Evolutionary conservation across 106 monocot genomes (phyloP).

Genomic region (Phalaenopsis aphrodite): DNA sequence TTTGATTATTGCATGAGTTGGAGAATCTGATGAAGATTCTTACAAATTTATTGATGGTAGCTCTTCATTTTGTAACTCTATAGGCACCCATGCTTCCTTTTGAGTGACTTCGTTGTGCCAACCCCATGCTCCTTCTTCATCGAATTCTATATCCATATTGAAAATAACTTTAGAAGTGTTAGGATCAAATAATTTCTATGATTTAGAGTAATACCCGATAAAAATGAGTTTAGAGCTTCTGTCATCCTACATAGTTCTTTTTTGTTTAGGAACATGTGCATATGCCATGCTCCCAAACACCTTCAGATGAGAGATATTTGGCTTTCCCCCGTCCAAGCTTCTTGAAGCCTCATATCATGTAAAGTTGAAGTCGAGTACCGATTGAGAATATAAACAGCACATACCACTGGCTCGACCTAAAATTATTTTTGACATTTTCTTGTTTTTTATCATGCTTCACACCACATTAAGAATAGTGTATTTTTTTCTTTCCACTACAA

Average conservation of each 20-base stretch:
- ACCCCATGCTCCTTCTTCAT: neutral
- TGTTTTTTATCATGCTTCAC: neutral
- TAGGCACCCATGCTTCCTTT: no score
- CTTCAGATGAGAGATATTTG: neutral
- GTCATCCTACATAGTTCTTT: slow-evolving; percentile 1
- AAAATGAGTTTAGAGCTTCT: neutral
- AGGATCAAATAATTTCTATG: neutral
- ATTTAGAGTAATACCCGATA: neutral
- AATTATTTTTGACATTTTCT: neutral
- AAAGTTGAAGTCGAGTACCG: neutral
- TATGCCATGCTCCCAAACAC: slow-evolving; percentile 7
- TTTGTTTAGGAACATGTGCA: slow-evolving; percentile 8
- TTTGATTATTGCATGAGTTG: no score
- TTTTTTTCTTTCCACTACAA: neutral
- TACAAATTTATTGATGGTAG: no score
- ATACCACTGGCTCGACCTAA: neutral
- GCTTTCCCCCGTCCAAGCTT: neutral
- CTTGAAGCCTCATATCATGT: neutral
- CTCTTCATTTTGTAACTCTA: no score
- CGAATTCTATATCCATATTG: neutral
- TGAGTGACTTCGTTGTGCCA: neutral
- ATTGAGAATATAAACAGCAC: neutral
- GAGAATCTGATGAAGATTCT: no score
- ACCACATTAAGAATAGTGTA: slow-evolving; percentile 9
- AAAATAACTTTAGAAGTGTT: neutral